Base-by-base conservation (phyloP, 768 basidiomycete genomes). In the Glaciozyma antarctica region DNA sequence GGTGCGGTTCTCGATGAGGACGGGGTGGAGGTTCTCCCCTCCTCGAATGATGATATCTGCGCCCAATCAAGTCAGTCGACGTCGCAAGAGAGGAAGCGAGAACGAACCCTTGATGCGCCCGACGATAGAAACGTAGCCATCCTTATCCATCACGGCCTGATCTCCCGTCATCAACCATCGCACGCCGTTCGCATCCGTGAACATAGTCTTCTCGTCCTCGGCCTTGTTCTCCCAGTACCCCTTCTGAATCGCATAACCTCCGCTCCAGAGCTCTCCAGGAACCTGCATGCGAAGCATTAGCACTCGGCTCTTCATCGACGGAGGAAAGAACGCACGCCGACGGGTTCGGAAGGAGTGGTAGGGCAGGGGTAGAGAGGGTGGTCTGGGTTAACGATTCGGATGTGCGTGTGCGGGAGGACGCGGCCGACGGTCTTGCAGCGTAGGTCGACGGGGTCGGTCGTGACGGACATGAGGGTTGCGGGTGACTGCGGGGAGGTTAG, bases 1-100 rank as follows among this genome's bases (percentile, higher is more conserved):
- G 32, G 38, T n/a, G 19, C 47, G 30, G 17, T 90, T 88, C 77
- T 91, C 89, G 43, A 91, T 90, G 73, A 89, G 85, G 53, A 90
- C 83, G 5, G 90, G 86, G 76, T 88, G 87, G 61, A 92, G 78
- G 76, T 93, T 88, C 84, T 88, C 60, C 5, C 60, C 60, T 5
- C 60, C 60, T 15, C 60, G 26, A 12, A 61, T 51, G 34, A 61
- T 53, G 44, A 61, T 53, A 22, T 61, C 60, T 52, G 24, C 51
- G 24, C 2, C 51, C 15, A n/a, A 21, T 2, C n/a, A 9, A 9
- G 51, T 52, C 51, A 52, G 51, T 52, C 51, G 22, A 9, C 22
- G 5, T 24, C 51, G 8, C 2, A 21, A 28, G n/a, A 52, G 1
- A 24, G n/a, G 26, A 52, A 16, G 24, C 7, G 51, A 16, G 16